These are phyloP conservation scores for Entonaema liquescens DNA, from an alignment of 495 filamentous ascomycete genomes.

Conservation along the genomic window DNA sequence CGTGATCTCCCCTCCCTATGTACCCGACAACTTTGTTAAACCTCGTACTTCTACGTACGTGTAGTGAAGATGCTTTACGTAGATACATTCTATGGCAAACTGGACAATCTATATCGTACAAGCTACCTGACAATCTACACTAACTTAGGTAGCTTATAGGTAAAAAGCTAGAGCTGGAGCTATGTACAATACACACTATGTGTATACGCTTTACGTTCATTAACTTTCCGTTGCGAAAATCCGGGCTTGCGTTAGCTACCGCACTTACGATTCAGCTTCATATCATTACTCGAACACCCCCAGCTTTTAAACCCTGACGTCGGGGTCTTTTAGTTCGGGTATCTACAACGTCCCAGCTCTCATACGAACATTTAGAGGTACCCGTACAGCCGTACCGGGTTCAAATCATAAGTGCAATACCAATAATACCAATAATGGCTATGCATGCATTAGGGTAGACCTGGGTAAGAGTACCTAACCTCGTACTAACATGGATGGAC, in stretches of 20 bases:
- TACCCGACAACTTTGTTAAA: background rate
- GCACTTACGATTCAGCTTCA: slow-evolving; percentile 34
- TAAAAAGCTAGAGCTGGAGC: background rate
- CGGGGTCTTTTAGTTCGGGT: background rate
- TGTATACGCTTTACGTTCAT: background rate
- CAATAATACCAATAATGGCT: slow-evolving; percentile 21
- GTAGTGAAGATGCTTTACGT: no score
- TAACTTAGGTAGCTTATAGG: no score
- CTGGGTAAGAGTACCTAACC: slow-evolving; percentile 36
- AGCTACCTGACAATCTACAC: no score
- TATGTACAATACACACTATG: background rate
- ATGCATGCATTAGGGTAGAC: slow-evolving; percentile 30
- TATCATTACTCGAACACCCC: background rate
- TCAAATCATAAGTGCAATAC: background rate
- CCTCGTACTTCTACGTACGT: background rate
- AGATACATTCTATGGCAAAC: background rate
- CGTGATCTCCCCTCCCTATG: slow-evolving; percentile 29
- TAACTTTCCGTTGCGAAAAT: slow-evolving; percentile 4
- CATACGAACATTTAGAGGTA: slow-evolving; percentile 1
- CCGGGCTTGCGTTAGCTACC: slow-evolving; percentile 15
- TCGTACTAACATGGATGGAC: slow-evolving; percentile 40
- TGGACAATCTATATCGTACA: background rate
- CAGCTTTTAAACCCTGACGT: background rate
- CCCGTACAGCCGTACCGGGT: background rate
- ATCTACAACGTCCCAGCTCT: background rate